These are phyloP conservation scores for Agaricales sp. DNA, from an alignment of 1,284 basidiomycete species.

Conservation along the genomic window DNA sequence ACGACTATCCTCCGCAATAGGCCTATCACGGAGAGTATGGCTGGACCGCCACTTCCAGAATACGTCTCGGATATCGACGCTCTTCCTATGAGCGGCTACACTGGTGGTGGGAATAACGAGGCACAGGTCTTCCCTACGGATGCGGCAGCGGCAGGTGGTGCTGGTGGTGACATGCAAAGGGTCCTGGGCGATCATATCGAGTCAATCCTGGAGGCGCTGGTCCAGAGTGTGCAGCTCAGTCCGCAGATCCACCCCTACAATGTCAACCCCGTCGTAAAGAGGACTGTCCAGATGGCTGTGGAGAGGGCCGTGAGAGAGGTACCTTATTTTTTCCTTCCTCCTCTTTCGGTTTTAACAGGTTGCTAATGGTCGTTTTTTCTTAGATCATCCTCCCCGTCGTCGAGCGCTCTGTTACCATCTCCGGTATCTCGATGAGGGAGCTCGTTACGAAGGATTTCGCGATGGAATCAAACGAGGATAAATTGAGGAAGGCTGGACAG, in stretches of 20 bases:
- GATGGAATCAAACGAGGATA: slow-evolving; percentile 87
- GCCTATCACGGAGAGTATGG: slow-evolving; percentile 32
- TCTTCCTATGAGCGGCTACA: slow-evolving; percentile 59
- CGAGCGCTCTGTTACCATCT: slow-evolving; percentile 98
- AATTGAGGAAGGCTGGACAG: slow-evolving; percentile 87
- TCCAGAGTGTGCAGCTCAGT: slow-evolving; percentile 73
- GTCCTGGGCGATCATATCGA: slow-evolving; percentile 65
- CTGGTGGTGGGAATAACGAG: slow-evolving; percentile 34
- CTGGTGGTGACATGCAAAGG: slow-evolving; percentile 40
- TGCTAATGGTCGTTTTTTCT: slow-evolving; percentile 1
- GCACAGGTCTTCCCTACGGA: slow-evolving; percentile 27
- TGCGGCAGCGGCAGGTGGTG: not conserved
- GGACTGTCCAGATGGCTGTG: slow-evolving; percentile 85
- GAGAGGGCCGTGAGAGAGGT: slow-evolving; percentile 94
- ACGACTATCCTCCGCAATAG: slow-evolving; percentile 74
- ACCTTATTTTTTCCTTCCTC: slow-evolving; percentile 13
- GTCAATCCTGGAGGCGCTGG: slow-evolving; percentile 67
- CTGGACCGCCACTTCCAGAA: slow-evolving; percentile 53
- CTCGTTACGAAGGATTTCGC: slow-evolving; percentile 96
- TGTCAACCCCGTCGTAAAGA: slow-evolving; percentile 80
- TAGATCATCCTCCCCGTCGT: slow-evolving; percentile 96
- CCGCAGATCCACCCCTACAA: slow-evolving; percentile 64
- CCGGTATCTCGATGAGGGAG: slow-evolving; percentile 95
- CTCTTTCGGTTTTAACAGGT: slow-evolving; percentile 5
- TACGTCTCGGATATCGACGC: slow-evolving; percentile 65